Evolutionary conservation across 2,329 filamentous ascomycete species (phyloP), one percentile per base, ranked within the genome.

Genomic region (Clonostachys chloroleuca): DNA sequence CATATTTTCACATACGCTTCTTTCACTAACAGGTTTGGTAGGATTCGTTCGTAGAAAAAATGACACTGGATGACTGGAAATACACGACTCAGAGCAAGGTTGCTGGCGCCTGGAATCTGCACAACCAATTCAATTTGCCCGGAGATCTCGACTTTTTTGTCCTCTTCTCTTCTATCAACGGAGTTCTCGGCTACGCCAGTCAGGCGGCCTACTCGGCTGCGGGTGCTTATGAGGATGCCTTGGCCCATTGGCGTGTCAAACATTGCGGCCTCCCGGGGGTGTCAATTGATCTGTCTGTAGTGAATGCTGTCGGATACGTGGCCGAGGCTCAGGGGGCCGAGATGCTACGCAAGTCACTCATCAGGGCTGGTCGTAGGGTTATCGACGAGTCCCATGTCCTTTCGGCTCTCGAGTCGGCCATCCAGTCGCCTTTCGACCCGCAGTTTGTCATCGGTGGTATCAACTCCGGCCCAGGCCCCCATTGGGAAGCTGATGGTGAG

Each of bases 221-320:
- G 9, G 24, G 24, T 3, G 24, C 24, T 24, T 24, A 24, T 24
- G 24, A 24, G 24, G 24, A 24, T 24, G 24, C 24, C 24, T 24
- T 24, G 24, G 24, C 24, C 24, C 36, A 17, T 17, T 39, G 36
- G 36, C 13, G 36, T 5, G 16, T 17, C 14, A 39, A 17, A 17
- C 24, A 24, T 24, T 24, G 24, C 20, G 72, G 73, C 3, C 58
- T 75, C 3, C 62, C 70, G 3, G 74, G 71, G 20, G 66, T 73
- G 0, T 70, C 70, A 1, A 63, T 85, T 2, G 72, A 83, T 53
- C 62, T 84, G 14, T 78, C 77, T 0, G 69, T 70, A 2, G 69
- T 84, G 10, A 66, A 65, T 0, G 74, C 72, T 49, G 68, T 73
- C 1, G 75, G 75, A 4, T 78, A 78, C 54, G 60, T 80, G 3